Conservation (phyloP, 1,139 yeast species). For the Diutina scorzettiae region DNA sequence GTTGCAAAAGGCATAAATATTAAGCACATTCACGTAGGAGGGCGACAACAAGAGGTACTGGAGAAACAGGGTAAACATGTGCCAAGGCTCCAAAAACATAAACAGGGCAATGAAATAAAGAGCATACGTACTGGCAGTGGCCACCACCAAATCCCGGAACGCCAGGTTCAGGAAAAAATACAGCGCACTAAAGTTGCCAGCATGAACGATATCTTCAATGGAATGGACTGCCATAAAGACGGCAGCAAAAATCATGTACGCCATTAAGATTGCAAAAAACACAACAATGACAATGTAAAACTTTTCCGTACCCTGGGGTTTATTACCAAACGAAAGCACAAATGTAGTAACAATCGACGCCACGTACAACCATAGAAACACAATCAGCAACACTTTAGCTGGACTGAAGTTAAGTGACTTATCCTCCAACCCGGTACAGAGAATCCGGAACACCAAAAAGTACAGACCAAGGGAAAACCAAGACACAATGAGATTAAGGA, state of each 20-base stretch:
- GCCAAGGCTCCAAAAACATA: constrained; percentile 5
- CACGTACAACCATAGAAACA: constrained; percentile 17
- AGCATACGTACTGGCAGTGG: not conserved
- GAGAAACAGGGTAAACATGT: constrained; percentile 5
- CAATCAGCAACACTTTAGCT: constrained; percentile 15
- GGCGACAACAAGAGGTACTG: constrained; percentile 3
- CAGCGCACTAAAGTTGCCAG: not conserved
- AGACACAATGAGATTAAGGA: constrained; percentile 51
- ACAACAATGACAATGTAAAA: constrained; percentile 14
- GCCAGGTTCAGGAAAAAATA: constrained; percentile 2
- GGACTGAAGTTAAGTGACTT: constrained; percentile 23
- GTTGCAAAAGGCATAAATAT: constrained; percentile 5
- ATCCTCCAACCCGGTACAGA: constrained; percentile 44
- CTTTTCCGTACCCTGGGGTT: constrained; percentile 17
- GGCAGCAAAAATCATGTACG: constrained; percentile 46
- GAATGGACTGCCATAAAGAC: constrained; percentile 15
- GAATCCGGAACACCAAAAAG: constrained; percentile 23
- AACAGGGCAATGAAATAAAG: constrained; percentile 3
- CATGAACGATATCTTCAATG: not conserved
- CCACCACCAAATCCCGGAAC: constrained; percentile 5
- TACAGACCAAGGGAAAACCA: constrained; percentile 31
- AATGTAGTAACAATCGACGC: constrained; percentile 17
- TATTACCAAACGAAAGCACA: constrained; percentile 19
- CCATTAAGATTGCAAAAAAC: constrained; percentile 17
- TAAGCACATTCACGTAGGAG: constrained; percentile 6